These are phyloP conservation scores for Pseudogymnoascus sp. DNA, from an alignment of 2,329 filamentous ascomycete genomes.

Conservation along the genomic window DNA sequence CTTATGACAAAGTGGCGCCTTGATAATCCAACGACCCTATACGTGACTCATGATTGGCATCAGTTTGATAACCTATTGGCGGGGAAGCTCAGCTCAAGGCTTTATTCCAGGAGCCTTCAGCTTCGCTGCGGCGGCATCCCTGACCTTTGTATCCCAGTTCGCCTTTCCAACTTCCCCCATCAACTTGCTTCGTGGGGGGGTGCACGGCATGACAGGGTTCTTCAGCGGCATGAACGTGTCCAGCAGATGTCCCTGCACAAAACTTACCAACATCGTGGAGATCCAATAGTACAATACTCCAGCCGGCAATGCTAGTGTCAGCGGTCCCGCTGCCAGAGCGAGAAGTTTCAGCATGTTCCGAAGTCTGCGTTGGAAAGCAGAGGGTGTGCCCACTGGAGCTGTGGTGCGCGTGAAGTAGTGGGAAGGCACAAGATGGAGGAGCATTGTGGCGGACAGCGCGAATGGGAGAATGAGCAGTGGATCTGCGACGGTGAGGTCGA, in stretches of 20 bases:
- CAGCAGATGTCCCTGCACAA: constrained; percentile 32
- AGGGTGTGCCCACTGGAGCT: constrained; percentile 3
- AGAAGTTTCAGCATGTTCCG: constrained; percentile 30
- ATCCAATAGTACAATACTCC: constrained; percentile 44
- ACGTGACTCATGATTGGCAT: neutral
- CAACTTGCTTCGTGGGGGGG: neutral
- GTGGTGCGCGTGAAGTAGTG: constrained; percentile 11
- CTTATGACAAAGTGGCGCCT: neutral
- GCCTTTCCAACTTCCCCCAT: neutral
- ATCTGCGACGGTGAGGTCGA: constrained; percentile 46
- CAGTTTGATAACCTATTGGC: neutral
- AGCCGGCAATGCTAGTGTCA: constrained; percentile 32
- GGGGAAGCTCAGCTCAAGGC: neutral
- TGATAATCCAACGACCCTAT: neutral
- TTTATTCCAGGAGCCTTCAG: neutral
- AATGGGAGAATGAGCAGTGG: constrained; percentile 41
- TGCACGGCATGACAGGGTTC: constrained; percentile 25
- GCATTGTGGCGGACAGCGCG: constrained; percentile 38
- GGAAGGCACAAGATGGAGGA: constrained; percentile 35
- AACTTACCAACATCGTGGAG: constrained; percentile 34
- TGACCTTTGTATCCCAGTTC: neutral
- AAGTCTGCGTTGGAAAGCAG: constrained; percentile 20
- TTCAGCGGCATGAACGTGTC: constrained; percentile 32
- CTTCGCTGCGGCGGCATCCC: neutral
- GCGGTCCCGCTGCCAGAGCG: constrained; percentile 33